These are phyloP conservation scores for Alternaria sp. DNA, from an alignment of 2,329 filamentous ascomycete genomes.

Conservation along the genomic window DNA sequence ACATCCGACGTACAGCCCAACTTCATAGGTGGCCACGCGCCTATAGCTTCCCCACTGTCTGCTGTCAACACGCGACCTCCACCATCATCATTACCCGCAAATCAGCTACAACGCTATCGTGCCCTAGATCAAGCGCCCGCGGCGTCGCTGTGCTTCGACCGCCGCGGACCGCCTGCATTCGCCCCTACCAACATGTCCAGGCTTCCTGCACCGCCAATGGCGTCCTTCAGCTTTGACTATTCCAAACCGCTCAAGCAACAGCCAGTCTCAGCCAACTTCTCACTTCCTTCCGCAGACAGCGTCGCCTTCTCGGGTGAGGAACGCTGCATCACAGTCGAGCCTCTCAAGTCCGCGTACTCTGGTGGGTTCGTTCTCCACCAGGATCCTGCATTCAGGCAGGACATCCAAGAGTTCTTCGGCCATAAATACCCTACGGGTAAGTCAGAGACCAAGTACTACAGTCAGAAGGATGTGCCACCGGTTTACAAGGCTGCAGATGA, in stretches of 20 bases:
- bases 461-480: neutral
- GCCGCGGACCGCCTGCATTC: conserved; percentile 54
- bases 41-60: neutral
- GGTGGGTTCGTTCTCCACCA: conserved; percentile 68
- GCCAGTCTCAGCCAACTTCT: conserved; percentile 55
- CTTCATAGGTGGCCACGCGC: neutral
- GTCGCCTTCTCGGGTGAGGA: neutral
- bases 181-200: conserved; percentile 33
- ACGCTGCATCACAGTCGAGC: conserved; percentile 24
- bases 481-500: conserved; percentile 22
- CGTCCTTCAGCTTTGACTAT: conserved; percentile 36
- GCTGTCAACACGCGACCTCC: neutral
- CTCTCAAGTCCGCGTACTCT: conserved; percentile 64
- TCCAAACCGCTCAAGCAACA: neutral
- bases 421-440: neutral
- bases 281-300: neutral
- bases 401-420: conserved; percentile 19
- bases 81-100: neutral
- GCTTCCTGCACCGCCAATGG: neutral
- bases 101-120: neutral
- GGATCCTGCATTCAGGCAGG: conserved; percentile 13
- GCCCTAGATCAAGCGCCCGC: neutral
- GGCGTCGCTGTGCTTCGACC: conserved; percentile 56
- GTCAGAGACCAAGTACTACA: conserved; percentile 73
- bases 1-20: neutral